A percentile compares a stretch with the other conserved stretches of the same genome.
Conservation (phyloP, 106 monocot species). For the Gastrodia elata region DNA sequence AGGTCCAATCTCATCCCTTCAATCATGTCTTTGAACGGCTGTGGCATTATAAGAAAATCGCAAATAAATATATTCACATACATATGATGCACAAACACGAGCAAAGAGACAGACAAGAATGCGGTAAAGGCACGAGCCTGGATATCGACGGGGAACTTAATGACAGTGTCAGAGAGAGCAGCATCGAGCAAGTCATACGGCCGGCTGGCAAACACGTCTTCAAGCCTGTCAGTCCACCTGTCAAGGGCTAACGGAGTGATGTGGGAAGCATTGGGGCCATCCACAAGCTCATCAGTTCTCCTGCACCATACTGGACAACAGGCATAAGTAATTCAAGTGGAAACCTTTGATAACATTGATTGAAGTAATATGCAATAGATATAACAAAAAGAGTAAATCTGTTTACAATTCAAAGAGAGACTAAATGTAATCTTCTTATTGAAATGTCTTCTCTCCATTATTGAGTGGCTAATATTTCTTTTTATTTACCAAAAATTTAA, state of each 20-base stretch:
- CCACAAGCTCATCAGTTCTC: conserved; percentile 40
- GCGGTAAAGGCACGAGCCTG: conserved; percentile 21
- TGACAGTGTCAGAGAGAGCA: conserved; percentile 32
- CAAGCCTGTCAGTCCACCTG: conserved; percentile 33
- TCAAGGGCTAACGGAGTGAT: conserved; percentile 37
- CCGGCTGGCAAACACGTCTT: conserved; percentile 30
- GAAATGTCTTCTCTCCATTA: too few relatives aligned
- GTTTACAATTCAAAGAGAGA: too few relatives aligned
- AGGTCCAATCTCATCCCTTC: conserved; percentile 72
- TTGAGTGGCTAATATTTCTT: too few relatives aligned
- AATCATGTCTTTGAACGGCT: conserved; percentile 83
- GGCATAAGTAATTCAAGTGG: neutral
- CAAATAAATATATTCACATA: neutral
- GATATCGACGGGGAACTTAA: conserved; percentile 55
- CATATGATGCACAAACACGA: neutral
- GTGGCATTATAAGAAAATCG: conserved; percentile 1
- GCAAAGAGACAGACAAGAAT: neutral
- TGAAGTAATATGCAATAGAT: neutral
- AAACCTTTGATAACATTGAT: neutral
- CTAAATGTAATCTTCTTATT: neutral
- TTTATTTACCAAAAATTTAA: too few relatives aligned
- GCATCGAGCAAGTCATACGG: conserved; percentile 46
- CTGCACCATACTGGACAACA: conserved; percentile 30
- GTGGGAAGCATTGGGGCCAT: conserved; percentile 43
- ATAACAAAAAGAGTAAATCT: neutral